A percentile compares a stretch with the other conserved stretches of the same genome.
Conservation (phyloP, 2,329 filamentous ascomycete genomes). For the Dactylellina cionopaga region DNA sequence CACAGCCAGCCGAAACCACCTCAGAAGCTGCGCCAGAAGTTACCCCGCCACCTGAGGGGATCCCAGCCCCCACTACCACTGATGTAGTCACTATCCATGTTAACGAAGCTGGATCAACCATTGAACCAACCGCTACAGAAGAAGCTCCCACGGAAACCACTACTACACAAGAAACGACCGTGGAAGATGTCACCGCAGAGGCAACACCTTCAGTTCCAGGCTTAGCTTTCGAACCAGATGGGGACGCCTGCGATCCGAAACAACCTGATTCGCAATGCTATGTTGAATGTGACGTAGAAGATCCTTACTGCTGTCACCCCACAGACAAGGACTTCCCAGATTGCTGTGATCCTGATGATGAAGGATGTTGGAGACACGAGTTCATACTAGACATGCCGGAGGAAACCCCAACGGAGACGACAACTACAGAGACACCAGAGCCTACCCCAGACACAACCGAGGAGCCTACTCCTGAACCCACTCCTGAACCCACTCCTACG, state of each 20-base stretch:
- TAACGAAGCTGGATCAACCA: background rate
- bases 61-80: background rate
- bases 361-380: constrained; percentile 45
- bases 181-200: background rate
- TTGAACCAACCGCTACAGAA: constrained; percentile 1
- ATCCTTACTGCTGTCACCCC: constrained; percentile 43
- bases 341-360: constrained; percentile 41
- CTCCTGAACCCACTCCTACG: background rate
- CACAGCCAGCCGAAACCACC: too few relatives aligned
- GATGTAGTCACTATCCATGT: background rate
- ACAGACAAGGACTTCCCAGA: constrained; percentile 43
- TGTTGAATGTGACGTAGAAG: constrained; percentile 40
- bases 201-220: constrained; percentile 26
- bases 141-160: background rate
- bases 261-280: constrained; percentile 36
- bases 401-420: constrained; percentile 11
- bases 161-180: background rate
- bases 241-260: constrained; percentile 26
- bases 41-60: background rate
- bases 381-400: constrained; percentile 35
- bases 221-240: constrained; percentile 25
- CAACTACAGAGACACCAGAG: background rate
- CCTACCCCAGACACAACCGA: background rate
- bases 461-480: background rate
- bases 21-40: constrained; percentile 7